Conservation (phyloP, 306 rosid genomes). For the Cucumis hystrix region DNA sequence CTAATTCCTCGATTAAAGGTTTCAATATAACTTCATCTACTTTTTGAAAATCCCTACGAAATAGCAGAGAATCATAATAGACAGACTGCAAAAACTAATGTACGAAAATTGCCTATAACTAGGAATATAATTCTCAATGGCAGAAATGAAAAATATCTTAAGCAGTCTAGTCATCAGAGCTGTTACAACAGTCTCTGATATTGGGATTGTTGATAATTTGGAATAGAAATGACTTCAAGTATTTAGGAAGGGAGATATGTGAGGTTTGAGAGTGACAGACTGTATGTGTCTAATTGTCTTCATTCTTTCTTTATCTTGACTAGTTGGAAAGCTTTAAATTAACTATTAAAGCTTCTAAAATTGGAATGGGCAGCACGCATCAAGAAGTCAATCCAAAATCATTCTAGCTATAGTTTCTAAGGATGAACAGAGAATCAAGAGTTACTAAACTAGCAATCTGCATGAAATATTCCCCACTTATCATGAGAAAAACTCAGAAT, state of each 20-base stretch:
- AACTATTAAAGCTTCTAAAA: neutral
- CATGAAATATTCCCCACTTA: neutral
- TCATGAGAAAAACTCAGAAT: neutral
- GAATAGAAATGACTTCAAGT: neutral
- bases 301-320: neutral
- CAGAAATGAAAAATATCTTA: neutral
- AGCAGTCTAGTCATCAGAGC: neutral
- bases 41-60: conserved; percentile 56
- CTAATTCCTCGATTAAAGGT: conserved; percentile 61
- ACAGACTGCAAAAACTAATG: neutral
- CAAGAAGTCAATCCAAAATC: neutral
- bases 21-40: conserved; percentile 53
- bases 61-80: conserved; percentile 1
- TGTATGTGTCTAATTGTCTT: neutral
- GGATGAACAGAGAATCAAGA: neutral
- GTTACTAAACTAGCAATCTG: neutral
- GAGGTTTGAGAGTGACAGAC: neutral
- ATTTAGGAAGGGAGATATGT: neutral
- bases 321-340: neutral
- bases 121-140: neutral
- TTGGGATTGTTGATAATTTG: neutral
- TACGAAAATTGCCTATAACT: neutral
- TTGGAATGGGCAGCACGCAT: neutral
- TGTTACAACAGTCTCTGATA: neutral
- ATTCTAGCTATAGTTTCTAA: neutral